Conservation (phyloP, 2,329 filamentous ascomycete genomes). For the Karstenula rhodostoma region DNA sequence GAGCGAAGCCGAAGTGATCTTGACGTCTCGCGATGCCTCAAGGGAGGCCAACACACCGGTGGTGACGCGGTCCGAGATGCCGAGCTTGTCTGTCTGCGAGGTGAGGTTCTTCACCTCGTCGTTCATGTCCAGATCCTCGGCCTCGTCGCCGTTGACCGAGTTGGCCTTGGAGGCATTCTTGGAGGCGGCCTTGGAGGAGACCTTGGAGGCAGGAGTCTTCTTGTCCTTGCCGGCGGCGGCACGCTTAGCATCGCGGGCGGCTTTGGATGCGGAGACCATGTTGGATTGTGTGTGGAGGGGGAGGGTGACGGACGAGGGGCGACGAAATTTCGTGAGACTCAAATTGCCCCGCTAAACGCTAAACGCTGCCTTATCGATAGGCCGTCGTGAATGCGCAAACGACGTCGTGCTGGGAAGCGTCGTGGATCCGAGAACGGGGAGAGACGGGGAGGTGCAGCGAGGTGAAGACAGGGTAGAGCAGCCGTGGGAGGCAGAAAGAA, state of each 20-base stretch:
- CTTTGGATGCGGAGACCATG: conserved; percentile 75
- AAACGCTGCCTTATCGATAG: conserved; percentile 19
- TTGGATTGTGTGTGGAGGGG: conserved; percentile 33
- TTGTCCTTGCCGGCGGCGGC: conserved; percentile 74
- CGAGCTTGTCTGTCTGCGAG: conserved; percentile 94
- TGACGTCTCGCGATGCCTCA: conserved; percentile 87
- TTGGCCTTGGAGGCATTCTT: conserved; percentile 69
- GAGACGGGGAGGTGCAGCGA: background rate
- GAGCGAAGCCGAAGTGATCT: conserved; percentile 91
- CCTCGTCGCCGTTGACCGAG: conserved; percentile 76
- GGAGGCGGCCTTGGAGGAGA: conserved; percentile 72
- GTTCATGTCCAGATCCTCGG: conserved; percentile 69
- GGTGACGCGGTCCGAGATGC: conserved; percentile 95
- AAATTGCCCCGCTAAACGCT: conserved; percentile 16
- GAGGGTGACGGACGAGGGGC: conserved; percentile 14
- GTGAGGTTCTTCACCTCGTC: conserved; percentile 88
- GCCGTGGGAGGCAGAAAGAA: background rate
- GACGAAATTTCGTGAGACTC: conserved; percentile 22
- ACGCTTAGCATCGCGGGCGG: conserved; percentile 72
- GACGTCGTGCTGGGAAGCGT: background rate
- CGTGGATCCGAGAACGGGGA: background rate
- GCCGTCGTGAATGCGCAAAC: background rate
- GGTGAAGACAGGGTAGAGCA: background rate
- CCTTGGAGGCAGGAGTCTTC: conserved; percentile 76
- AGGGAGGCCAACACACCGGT: conserved; percentile 94